phyloP scores from a whole-genome alignment of 306 rosid species.

The Rosa lucieae region DNA sequence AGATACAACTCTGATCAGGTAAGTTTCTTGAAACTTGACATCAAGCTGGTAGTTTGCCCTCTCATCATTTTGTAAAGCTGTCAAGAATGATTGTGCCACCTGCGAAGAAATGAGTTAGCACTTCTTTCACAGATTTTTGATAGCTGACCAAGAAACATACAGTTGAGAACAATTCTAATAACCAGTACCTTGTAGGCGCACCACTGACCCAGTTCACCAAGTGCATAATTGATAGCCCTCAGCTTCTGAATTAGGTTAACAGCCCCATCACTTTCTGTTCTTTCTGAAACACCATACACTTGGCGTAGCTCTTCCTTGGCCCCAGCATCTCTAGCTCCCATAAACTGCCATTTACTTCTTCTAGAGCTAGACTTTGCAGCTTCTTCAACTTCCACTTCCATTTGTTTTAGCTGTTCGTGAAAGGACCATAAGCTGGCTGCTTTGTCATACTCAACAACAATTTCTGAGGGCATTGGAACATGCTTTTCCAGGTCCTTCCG shows the following conservation, averaged over 20 bases:
- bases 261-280: constrained; percentile 99
- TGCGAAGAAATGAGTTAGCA: constrained; percentile 36
- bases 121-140: constrained; percentile 10
- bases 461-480: constrained; percentile 96
- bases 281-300: constrained; percentile 98
- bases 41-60: constrained; percentile 97
- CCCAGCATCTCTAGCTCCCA: constrained; percentile 99
- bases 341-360: constrained; percentile 98
- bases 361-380: constrained; percentile 95
- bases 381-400: constrained; percentile 96
- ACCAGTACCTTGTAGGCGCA: constrained; percentile 80
- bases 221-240: constrained; percentile 99
- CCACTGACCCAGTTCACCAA: constrained; percentile 98
- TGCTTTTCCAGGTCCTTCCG: constrained; percentile 97
- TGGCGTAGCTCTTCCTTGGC: constrained; percentile 95
- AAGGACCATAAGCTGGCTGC: constrained; percentile 90
- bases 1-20: constrained; percentile 72
- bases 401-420: constrained; percentile 92
- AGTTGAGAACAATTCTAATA: constrained; percentile 19
- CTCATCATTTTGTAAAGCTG: constrained; percentile 98
- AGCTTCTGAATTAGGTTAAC: constrained; percentile 90
- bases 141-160: constrained; percentile 20
- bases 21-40: constrained; percentile 96
- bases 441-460: constrained; percentile 91
- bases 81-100: constrained; percentile 93